Evolutionary conservation across 2,329 filamentous ascomycete species (phyloP).

Genomic region (Trichoderma brevicompactum): DNA sequence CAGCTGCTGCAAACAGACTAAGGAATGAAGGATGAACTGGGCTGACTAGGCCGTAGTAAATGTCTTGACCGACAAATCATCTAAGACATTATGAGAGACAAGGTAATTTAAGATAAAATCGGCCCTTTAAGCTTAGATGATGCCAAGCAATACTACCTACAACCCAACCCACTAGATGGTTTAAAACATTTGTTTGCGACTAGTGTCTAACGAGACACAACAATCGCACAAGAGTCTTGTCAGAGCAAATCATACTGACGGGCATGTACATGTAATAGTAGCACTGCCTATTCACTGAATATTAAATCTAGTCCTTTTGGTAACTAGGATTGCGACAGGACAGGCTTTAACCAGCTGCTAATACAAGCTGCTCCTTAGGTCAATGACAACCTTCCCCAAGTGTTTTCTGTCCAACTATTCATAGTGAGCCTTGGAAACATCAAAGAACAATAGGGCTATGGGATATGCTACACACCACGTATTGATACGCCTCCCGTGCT

Average conservation of each 20-base stretch:
- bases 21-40: too few species aligned
- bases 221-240: too few species aligned
- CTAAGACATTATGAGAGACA: neutral
- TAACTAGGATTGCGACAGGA: neutral
- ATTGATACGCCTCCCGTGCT: neutral
- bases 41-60: too few species aligned
- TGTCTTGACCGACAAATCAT: neutral
- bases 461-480: neutral
- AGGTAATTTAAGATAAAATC: neutral
- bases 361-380: neutral
- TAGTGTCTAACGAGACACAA: too few species aligned
- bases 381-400: constrained; percentile 1
- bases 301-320: too few species aligned
- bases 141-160: neutral
- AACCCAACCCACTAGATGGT: too few species aligned
- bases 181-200: too few species aligned
- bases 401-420: neutral
- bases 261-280: too few species aligned
- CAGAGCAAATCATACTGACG: too few species aligned
- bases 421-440: neutral
- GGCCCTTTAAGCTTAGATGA: neutral
- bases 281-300: too few species aligned
- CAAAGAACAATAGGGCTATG: neutral
- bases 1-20: too few species aligned
- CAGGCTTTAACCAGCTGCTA: too few species aligned